Base-by-base conservation (phyloP, 1,284 basidiomycete genomes). In the Ustilago loliicola region DNA sequence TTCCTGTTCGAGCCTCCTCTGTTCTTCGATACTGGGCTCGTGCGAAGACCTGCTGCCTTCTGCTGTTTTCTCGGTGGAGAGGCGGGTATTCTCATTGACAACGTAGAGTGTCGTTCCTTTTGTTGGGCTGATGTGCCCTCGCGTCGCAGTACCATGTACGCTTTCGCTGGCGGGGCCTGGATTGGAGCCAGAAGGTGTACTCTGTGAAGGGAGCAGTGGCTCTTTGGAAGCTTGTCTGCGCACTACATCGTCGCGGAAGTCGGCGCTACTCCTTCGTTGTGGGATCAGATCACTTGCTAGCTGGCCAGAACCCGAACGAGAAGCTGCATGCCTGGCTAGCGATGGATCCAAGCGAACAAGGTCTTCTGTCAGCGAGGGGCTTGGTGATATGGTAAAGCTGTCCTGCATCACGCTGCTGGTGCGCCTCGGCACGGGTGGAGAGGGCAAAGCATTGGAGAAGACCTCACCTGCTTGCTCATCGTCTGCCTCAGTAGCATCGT, bases 331-430 rank as follows among this genome's bases (percentile, higher is more conserved):
- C 17, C 64, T 55, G 19, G 47, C 25, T 4, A 23, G 32, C 3
- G 23, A 45, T 6, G 64, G 30, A n/a, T 52, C 52, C 13, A 38
- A 5, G 1, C 51, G 58, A 15, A 17, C 40, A 4, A 72, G 19
- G 15, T 60, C 34, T 7, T 72, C 73, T 3, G 48, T 50, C 21
- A 38, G 45, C 3, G 66, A 69, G 3, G 69, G 50, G 27, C 69
- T 77, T 0, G 74, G 74, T 17, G 69, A 72, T 45, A 69, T 56
- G 25, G 36, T 59, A n/a, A 29, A 62, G 47, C n/a, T 57, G 25
- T 77, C 69, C 27, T 66, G 69, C 13, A 53, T 48, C 9, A 77
- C 69, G 32, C 74, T 77, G 53, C 69, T 77, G 0, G 70, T 72
- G 17, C 74, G 67, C 15, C 62, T 65, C 7, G 74, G 74, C 1